Percentiles rank a stretch among this genome's conserved stretches.
Evolutionary conservation across 2,329 filamentous ascomycete species (phyloP).

Genomic region (Verticillium dahliae): DNA sequence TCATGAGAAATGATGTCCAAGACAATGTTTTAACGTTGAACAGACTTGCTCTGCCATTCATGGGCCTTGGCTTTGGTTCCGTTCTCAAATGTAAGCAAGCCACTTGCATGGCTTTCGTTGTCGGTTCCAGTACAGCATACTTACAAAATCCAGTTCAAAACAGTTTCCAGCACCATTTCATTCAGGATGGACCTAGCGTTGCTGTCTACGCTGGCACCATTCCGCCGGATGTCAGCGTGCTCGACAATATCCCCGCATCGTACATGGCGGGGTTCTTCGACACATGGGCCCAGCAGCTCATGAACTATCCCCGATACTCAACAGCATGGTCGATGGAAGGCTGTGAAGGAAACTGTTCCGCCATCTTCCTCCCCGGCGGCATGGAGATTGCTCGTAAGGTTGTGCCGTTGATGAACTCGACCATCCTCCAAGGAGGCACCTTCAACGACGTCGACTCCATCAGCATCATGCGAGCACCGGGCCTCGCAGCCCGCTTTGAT

Average conservation of each 20-base stretch:
- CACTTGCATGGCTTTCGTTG: no score
- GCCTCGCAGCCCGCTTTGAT: conserved; percentile 10
- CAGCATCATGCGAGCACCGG: conserved; percentile 10
- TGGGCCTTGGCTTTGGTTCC: conserved; percentile 7
- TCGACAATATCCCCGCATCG: conserved; percentile 6
- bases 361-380: conserved; percentile 12
- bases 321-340: conserved; percentile 8
- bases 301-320: conserved; percentile 12
- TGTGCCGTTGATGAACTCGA: conserved; percentile 8
- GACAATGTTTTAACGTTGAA: not conserved
- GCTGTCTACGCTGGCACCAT: conserved; percentile 13
- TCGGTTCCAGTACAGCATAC: not conserved
- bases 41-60: conserved; percentile 6
- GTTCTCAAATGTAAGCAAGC: conserved; percentile 3
- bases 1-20: not conserved
- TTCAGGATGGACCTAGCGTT: conserved; percentile 4
- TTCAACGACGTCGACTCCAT: conserved; percentile 10
- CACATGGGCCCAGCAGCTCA: conserved; percentile 9
- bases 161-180: conserved; percentile 12
- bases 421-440: conserved; percentile 8
- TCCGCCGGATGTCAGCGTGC: conserved; percentile 6
- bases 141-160: conserved; percentile 2
- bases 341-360: conserved; percentile 7
- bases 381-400: conserved; percentile 11
- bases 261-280: conserved; percentile 13